Percentiles rank a stretch among this genome's conserved stretches.
Conservation (phyloP, 2,329 filamentous ascomycete species). For the Dactylellina sp. region DNA sequence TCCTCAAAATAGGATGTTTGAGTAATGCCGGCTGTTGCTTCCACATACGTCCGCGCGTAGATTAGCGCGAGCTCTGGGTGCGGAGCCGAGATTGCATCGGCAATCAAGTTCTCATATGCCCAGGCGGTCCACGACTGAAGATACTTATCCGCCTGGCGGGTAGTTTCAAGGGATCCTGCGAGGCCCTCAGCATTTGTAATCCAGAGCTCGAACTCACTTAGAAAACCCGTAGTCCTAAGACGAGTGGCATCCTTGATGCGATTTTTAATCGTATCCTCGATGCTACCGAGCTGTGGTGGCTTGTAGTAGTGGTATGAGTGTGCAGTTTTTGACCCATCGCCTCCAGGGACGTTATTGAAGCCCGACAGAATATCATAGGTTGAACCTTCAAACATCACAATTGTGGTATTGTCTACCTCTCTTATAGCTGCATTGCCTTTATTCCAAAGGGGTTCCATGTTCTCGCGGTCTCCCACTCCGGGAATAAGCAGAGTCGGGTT, state of each 20-base stretch:
- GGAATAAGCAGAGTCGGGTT: conserved; percentile 47
- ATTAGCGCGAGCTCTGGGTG: conserved; percentile 27
- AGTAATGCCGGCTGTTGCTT: conserved; percentile 48
- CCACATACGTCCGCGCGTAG: conserved; percentile 49
- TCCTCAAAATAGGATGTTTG: conserved; percentile 51
- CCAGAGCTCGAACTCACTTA: conserved; percentile 53
- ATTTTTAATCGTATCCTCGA: conserved; percentile 54
- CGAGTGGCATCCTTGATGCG: conserved; percentile 48
- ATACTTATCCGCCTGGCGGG: conserved; percentile 43
- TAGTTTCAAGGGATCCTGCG: conserved; percentile 33
- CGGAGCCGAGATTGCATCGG: conserved; percentile 6
- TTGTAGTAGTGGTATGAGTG: conserved; percentile 57
- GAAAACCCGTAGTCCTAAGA: conserved; percentile 39
- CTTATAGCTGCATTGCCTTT: conserved; percentile 54
- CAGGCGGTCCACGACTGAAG: conserved; percentile 54
- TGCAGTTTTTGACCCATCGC: conserved; percentile 53
- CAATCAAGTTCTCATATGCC: conserved; percentile 54
- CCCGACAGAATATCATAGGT: conserved; percentile 52
- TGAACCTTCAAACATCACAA: conserved; percentile 53
- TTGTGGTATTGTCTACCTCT: conserved; percentile 45
- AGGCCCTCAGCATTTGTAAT: neutral
- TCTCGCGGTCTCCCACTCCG: conserved; percentile 40
- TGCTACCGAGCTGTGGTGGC: conserved; percentile 38
- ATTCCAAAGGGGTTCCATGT: conserved; percentile 53
- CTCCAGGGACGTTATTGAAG: conserved; percentile 55